Evolutionary conservation across 208 protist species (phyloP), one percentile per base, ranked within the genome.

Genomic region (Tritrichomonas foetus): DNA sequence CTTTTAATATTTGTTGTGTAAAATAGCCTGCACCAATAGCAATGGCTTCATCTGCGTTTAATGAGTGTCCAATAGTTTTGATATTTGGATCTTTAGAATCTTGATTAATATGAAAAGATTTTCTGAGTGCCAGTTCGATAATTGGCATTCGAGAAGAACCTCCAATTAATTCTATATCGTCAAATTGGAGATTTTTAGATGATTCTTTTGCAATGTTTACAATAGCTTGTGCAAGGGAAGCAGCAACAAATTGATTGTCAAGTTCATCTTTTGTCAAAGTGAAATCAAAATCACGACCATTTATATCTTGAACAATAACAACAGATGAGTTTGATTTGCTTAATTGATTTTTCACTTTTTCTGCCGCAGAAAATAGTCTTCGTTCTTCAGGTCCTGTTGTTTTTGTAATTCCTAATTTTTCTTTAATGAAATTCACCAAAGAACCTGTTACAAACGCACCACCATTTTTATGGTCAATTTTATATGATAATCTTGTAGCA

Each of bases 41-140:
- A 57, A 89, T 61, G 3, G 78, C 41, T 57, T 89, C 78, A 57
- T 89, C 78, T 39, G 78, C 14, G 39, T 89, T 89, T 16, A 89
- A 57, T 11, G 78, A 53, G 39, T 89, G 78, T 39, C 47, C 47
- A n/a, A 89, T 30, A 20, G 39, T 39, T 9, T 53, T 13, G 0
- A 89, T 20, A 53, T 30, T 39, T 75, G 36, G 33, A 36, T 41
- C 13, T 3, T 47, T 75, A 20, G 3, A 36, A 36, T 75, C 69
- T 36, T 27, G 33, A n/a, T n/a, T n/a, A n/a, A n/a, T n/a, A n/a
- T 69, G 13, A 30, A 69, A 69, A 33, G 25, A 8, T 69, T 69
- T n/a, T 69, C 3, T 69, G 3, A 69, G 25, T n/a, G 64, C 11
- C n/a, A 3, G 5, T 16, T 33, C 27, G 1, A 89, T 57, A 61